Percentiles rank a stretch among this genome's conserved stretches.
These are phyloP conservation scores for Claviceps arundinis DNA, from an alignment of 2,329 filamentous ascomycete species.

Conservation along the genomic window DNA sequence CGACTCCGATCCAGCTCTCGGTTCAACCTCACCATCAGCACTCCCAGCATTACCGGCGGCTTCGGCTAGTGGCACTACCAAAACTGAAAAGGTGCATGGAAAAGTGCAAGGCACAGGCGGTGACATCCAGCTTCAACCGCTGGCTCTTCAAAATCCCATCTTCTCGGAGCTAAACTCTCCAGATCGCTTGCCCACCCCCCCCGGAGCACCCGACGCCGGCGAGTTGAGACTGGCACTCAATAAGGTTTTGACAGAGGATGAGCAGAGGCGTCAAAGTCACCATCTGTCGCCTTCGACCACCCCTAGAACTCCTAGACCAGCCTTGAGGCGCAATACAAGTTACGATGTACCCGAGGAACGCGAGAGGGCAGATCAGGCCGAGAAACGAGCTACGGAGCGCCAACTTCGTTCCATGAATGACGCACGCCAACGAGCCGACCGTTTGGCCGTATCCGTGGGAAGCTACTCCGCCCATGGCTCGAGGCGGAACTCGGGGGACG, in stretches of 20 bases:
- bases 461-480: conserved; percentile 24
- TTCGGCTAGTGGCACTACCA: background rate
- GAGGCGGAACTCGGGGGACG: conserved; percentile 22
- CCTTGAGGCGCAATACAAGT: conserved; percentile 29
- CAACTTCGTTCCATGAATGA: conserved; percentile 27
- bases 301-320: conserved; percentile 20
- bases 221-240: conserved; percentile 26
- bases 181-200: conserved; percentile 14
- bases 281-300: conserved; percentile 3
- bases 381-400: conserved; percentile 22
- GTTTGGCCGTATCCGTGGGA: conserved; percentile 25
- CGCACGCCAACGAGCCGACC: conserved; percentile 25
- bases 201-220: conserved; percentile 23
- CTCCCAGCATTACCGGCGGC: background rate
- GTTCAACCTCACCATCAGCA: background rate
- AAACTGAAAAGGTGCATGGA: background rate
- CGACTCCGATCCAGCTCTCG: conserved; percentile 9
- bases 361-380: conserved; percentile 26
- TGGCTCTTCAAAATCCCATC: background rate
- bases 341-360: conserved; percentile 27
- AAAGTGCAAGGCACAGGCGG: background rate
- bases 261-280: conserved; percentile 8
- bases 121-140: background rate
- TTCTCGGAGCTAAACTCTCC: conserved; percentile 5
- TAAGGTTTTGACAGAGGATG: conserved; percentile 23